These are phyloP conservation scores for Aureobasidium mangrovei DNA, from an alignment of 2,329 filamentous ascomycete genomes.

Conservation along the genomic window DNA sequence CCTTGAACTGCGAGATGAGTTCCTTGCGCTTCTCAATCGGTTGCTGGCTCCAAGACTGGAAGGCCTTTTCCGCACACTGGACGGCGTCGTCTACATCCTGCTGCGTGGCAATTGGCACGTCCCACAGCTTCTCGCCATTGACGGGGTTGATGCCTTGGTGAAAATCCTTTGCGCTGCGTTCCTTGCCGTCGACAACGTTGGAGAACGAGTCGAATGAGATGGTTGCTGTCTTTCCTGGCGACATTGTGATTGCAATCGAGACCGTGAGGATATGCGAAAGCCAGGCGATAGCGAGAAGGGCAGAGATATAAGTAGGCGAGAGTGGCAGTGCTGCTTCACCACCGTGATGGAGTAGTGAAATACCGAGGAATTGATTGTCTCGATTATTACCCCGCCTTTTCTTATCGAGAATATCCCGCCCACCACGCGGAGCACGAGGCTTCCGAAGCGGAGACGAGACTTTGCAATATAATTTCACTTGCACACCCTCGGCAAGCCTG, in stretches of 20 bases:
- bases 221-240: slow-evolving; percentile 35
- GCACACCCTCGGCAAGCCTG: no score
- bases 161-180: slow-evolving; percentile 20
- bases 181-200: slow-evolving; percentile 33
- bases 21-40: slow-evolving; percentile 31
- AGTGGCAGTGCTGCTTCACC: no score
- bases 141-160: slow-evolving; percentile 28
- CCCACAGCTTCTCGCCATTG: slow-evolving; percentile 30
- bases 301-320: no score
- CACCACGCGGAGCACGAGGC: no score
- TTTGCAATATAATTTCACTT: no score
- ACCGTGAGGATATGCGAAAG: no score
- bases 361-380: no score
- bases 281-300: no score
- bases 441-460: no score
- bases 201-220: slow-evolving; percentile 30
- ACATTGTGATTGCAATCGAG: slow-evolving; percentile 28
- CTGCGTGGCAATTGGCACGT: slow-evolving; percentile 29
- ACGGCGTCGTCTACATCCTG: slow-evolving; percentile 33
- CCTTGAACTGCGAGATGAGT: slow-evolving; percentile 26
- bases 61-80: slow-evolving; percentile 28
- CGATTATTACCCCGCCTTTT: no score
- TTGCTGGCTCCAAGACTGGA: slow-evolving; percentile 26
- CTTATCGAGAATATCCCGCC: no score
- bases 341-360: no score